Evolutionary conservation across 2,329 filamentous ascomycete genomes (phyloP).

Genomic region (Tolypocladium tropicale): DNA sequence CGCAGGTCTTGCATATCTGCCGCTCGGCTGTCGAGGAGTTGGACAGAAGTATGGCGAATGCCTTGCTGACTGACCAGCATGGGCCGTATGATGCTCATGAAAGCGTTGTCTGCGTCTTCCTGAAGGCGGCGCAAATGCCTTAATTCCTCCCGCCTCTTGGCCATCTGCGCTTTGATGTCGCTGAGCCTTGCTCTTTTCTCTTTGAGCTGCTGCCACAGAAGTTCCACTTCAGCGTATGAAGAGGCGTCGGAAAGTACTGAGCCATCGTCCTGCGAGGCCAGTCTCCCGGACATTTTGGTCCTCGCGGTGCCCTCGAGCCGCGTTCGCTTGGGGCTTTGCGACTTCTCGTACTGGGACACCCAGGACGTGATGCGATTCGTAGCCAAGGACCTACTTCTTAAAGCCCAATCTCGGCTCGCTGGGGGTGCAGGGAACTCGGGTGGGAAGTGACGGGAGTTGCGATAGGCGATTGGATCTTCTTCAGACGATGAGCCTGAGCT

Average conservation of each 20-base stretch:
- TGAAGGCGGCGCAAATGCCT: slow-evolving; percentile 19
- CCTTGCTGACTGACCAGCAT: slow-evolving; percentile 19
- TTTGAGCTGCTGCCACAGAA: slow-evolving; percentile 25
- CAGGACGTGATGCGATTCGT: slow-evolving; percentile 23
- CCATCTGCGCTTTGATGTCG: slow-evolving; percentile 21
- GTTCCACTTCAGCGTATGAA: slow-evolving; percentile 20
- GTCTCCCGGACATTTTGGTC: slow-evolving; percentile 2
- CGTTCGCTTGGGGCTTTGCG: slow-evolving; percentile 11
- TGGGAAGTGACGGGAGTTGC: slow-evolving; percentile 20
- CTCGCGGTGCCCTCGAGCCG: slow-evolving; percentile 3
- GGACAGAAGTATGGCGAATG: slow-evolving; percentile 8
- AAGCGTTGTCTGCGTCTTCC: slow-evolving; percentile 27
- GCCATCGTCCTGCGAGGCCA: slow-evolving; percentile 7
- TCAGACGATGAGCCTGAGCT: slow-evolving; percentile 14
- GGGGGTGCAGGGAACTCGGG: slow-evolving; percentile 18
- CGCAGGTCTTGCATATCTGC: slow-evolving; percentile 25
- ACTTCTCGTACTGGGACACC: slow-evolving; percentile 21
- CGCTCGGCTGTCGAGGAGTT: slow-evolving; percentile 18
- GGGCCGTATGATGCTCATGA: slow-evolving; percentile 28
- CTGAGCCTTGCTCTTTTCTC: slow-evolving; percentile 18
- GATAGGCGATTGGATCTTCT: slow-evolving; percentile 17
- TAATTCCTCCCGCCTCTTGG: slow-evolving; percentile 18
- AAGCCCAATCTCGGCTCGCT: slow-evolving; percentile 8
- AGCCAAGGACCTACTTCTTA: slow-evolving; percentile 15
- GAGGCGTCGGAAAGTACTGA: slow-evolving; percentile 9